Conservation (phyloP, 2,329 filamentous ascomycete species). For the Ramularia collo-cygni region DNA sequence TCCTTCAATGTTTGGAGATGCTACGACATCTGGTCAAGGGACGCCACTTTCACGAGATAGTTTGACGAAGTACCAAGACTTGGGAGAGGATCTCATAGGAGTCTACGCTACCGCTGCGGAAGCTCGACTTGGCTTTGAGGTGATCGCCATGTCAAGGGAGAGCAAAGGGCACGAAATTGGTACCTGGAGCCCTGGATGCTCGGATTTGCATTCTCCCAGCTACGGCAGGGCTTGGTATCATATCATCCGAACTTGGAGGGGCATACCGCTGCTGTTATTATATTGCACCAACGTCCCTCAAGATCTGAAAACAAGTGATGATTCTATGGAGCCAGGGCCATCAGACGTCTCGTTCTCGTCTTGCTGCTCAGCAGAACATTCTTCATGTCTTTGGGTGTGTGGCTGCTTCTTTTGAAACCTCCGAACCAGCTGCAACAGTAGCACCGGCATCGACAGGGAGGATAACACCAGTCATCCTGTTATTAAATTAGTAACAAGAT, state of each 20-base stretch:
- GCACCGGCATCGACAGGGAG: constrained; percentile 44
- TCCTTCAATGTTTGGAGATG: constrained; percentile 8
- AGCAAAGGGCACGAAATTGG: constrained; percentile 12
- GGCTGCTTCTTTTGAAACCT: constrained; percentile 28
- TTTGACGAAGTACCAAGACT: constrained; percentile 3
- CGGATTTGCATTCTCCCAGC: constrained; percentile 6
- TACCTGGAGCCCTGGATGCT: constrained; percentile 10
- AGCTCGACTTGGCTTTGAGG: constrained; percentile 3
- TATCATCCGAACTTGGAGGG: constrained; percentile 14
- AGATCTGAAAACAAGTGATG: too few relatives aligned
- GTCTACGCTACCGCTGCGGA: constrained; percentile 9
- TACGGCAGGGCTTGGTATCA: constrained; percentile 4
- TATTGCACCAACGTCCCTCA: neutral
- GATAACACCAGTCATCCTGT: constrained; percentile 35
- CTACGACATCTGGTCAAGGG: constrained; percentile 1
- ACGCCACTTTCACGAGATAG: constrained; percentile 5
- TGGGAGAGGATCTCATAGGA: constrained; percentile 1
- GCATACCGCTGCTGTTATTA: constrained; percentile 9
- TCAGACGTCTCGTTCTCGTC: too few relatives aligned
- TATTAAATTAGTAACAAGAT: neutral
- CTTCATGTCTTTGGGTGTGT: constrained; percentile 1
- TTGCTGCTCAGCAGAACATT: too few relatives aligned
- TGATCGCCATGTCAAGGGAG: constrained; percentile 8
- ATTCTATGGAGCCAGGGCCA: too few relatives aligned
- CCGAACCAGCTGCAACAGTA: constrained; percentile 38